These are phyloP conservation scores for Coniochaeta sp. DNA, from an alignment of 2,329 filamentous ascomycete species.

Conservation along the genomic window DNA sequence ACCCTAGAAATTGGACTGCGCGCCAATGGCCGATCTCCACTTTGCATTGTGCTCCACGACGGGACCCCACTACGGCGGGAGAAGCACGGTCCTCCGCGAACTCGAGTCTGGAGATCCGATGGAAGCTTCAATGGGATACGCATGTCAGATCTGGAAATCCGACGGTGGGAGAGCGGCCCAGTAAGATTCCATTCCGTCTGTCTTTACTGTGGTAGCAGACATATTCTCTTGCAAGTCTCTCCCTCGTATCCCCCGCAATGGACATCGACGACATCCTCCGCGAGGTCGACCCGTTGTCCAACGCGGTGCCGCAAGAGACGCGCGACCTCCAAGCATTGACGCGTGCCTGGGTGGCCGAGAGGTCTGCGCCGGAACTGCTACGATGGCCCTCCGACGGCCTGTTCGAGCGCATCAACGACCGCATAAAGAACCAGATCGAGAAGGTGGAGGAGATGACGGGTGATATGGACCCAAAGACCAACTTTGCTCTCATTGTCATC, in stretches of 20 bases:
- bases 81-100: not conserved
- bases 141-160: too few species aligned
- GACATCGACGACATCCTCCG: slow-evolving; percentile 76
- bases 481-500: slow-evolving; percentile 88
- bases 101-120: too few species aligned
- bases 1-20: not conserved
- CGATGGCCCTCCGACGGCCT: slow-evolving; percentile 64
- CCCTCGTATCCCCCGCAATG: slow-evolving; percentile 35
- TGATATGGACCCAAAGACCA: slow-evolving; percentile 81
- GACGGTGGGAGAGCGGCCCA: not conserved
- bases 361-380: slow-evolving; percentile 82
- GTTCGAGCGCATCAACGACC: slow-evolving; percentile 73
- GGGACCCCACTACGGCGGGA: not conserved
- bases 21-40: not conserved
- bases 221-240: not conserved
- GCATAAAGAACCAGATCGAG: slow-evolving; percentile 34
- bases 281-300: slow-evolving; percentile 57
- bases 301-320: slow-evolving; percentile 49
- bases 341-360: slow-evolving; percentile 87
- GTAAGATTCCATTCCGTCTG: not conserved
- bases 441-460: slow-evolving; percentile 56
- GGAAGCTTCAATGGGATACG: not conserved
- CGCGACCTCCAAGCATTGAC: slow-evolving; percentile 84
- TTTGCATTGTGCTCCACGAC: not conserved
- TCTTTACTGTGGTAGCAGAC: not conserved